phyloP scores from a whole-genome alignment of 495 filamentous ascomycete genomes.

The Pseudotulostoma volvatum region DNA sequence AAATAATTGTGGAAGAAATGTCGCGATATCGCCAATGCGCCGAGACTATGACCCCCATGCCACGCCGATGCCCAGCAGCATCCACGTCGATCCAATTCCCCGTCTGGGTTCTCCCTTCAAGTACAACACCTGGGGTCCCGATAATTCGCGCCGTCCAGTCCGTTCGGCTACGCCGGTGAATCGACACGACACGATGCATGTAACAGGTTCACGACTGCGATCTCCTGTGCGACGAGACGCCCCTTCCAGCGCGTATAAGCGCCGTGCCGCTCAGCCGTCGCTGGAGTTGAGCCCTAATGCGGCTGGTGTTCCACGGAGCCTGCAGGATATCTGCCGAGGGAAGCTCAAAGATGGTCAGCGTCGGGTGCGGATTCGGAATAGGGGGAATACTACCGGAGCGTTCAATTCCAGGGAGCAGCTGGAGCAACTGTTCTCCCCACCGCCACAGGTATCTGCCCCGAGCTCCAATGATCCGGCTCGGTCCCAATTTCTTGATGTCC shows the following conservation, averaged over 20 bases:
- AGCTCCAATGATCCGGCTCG: slow-evolving; percentile 13
- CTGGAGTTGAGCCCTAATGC: slow-evolving; percentile 30
- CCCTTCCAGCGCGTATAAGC: slow-evolving; percentile 36
- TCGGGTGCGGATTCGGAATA: slow-evolving; percentile 33
- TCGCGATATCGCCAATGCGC: slow-evolving; percentile 9
- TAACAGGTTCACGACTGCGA: slow-evolving; percentile 27
- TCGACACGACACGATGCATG: slow-evolving; percentile 28
- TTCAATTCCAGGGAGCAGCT: slow-evolving; percentile 10
- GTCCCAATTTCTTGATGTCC: slow-evolving; percentile 17
- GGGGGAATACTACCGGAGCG: slow-evolving; percentile 30
- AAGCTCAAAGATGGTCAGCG: slow-evolving; percentile 30
- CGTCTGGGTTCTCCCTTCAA: slow-evolving; percentile 41
- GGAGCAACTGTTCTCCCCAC: slow-evolving; percentile 33
- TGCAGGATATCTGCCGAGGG: slow-evolving; percentile 33
- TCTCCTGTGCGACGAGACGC: slow-evolving; percentile 34
- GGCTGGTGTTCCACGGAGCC: slow-evolving; percentile 28
- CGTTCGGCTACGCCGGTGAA: slow-evolving; percentile 16
- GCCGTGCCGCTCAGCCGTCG: slow-evolving; percentile 28
- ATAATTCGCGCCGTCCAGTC: slow-evolving; percentile 19
- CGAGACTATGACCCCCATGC: slow-evolving; percentile 3
- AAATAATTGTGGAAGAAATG: slow-evolving; percentile 26
- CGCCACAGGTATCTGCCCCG: slow-evolving; percentile 15
- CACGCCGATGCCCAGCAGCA: slow-evolving; percentile 8
- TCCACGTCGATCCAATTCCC: slow-evolving; percentile 14
- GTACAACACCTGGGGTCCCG: slow-evolving; percentile 40